Conservation (phyloP, 1,284 basidiomycete genomes). For the Ustilago xerochloae region DNA sequence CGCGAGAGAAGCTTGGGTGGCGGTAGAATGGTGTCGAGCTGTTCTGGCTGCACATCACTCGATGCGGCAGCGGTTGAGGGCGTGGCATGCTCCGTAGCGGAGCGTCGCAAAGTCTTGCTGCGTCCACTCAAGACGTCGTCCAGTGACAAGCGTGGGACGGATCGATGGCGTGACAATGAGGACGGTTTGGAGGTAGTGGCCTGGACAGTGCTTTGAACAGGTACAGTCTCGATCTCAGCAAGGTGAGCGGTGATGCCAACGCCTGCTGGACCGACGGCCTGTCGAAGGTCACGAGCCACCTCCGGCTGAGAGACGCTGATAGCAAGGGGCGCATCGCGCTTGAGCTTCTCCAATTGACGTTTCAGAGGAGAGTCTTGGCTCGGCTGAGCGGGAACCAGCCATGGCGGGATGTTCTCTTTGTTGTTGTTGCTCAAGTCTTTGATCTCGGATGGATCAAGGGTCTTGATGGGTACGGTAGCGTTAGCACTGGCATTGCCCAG, state of each 20-base stretch:
- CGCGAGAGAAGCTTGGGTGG: conserved; percentile 43
- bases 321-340: conserved; percentile 21
- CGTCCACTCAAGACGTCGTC: conserved; percentile 43
- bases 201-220: neutral
- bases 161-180: conserved; percentile 34
- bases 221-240: conserved; percentile 5
- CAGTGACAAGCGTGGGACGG: conserved; percentile 38
- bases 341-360: conserved; percentile 23
- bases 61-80: conserved; percentile 10
- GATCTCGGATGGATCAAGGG: conserved; percentile 16
- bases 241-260: conserved; percentile 25
- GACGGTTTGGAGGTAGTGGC: conserved; percentile 14
- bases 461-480: conserved; percentile 3
- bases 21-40: conserved; percentile 46
- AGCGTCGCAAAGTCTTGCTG: conserved; percentile 29
- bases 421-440: conserved; percentile 40
- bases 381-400: conserved; percentile 16
- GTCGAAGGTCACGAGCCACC: conserved; percentile 28
- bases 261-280: conserved; percentile 31
- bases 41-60: conserved; percentile 38
- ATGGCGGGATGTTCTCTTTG: conserved; percentile 54
- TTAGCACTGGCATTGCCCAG: conserved; percentile 31
- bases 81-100: conserved; percentile 28
- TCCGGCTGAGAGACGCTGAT: conserved; percentile 4
- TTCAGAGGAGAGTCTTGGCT: neutral